These are phyloP conservation scores for Atkinsonella hypoxylon DNA, from an alignment of 2,329 filamentous ascomycete genomes.

Conservation along the genomic window DNA sequence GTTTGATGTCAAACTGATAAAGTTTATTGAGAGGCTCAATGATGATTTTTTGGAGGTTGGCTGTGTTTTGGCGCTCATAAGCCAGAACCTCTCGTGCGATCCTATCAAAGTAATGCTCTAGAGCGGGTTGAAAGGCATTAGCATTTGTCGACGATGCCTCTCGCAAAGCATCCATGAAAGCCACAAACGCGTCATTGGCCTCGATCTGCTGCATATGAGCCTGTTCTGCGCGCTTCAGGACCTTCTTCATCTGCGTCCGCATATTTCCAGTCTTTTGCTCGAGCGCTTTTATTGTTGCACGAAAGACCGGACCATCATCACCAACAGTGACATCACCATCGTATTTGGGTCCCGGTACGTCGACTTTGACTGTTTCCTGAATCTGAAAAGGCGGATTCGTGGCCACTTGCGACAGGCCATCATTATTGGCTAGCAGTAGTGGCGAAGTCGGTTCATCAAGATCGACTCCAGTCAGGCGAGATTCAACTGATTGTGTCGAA, in stretches of 20 bases:
- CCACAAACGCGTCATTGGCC: slow-evolving; percentile 74
- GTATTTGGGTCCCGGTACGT: slow-evolving; percentile 75
- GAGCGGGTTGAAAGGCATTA: slow-evolving; percentile 89
- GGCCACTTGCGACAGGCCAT: slow-evolving; percentile 20
- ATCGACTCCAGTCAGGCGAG: slow-evolving; percentile 64
- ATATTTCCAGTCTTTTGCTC: slow-evolving; percentile 96
- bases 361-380: slow-evolving; percentile 60
- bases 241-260: slow-evolving; percentile 89
- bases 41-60: slow-evolving; percentile 80
- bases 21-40: slow-evolving; percentile 88
- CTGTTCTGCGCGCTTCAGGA: slow-evolving; percentile 86
- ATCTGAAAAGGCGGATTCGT: slow-evolving; percentile 13
- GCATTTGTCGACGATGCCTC: slow-evolving; percentile 86
- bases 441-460: slow-evolving; percentile 49
- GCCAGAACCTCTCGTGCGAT: slow-evolving; percentile 81
- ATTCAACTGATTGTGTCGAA: slow-evolving; percentile 80
- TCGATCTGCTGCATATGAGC: slow-evolving; percentile 67
- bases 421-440: slow-evolving; percentile 24
- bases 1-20: slow-evolving; percentile 94
- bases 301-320: slow-evolving; percentile 90
- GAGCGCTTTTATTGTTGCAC: slow-evolving; percentile 89
- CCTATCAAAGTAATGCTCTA: slow-evolving; percentile 97
- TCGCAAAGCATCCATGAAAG: slow-evolving; percentile 74
- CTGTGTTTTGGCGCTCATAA: slow-evolving; percentile 76
- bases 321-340: slow-evolving; percentile 73